These are phyloP conservation scores for Parastagonospora nodorum DNA, from an alignment of 2,329 filamentous ascomycete species.

Conservation along the genomic window DNA sequence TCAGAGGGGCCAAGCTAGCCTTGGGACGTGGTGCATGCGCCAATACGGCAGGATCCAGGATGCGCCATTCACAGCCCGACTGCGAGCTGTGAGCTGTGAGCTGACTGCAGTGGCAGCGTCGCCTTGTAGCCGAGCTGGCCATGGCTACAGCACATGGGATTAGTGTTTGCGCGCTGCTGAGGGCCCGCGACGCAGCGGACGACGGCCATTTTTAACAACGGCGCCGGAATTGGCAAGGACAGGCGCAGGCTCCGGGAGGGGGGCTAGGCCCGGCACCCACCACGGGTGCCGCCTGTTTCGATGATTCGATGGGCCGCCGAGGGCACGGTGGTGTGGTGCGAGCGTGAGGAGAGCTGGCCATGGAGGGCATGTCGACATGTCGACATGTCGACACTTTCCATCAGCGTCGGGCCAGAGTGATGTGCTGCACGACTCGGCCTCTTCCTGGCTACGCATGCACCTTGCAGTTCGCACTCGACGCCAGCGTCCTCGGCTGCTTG, in stretches of 20 bases:
- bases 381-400: too few species aligned
- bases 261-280: neutral
- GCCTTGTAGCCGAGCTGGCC: too few species aligned
- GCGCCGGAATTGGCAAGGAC: neutral
- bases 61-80: too few species aligned
- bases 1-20: constrained; percentile 1
- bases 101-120: neutral
- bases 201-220: neutral
- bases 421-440: neutral
- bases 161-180: too few species aligned
- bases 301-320: neutral
- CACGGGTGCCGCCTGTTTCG: neutral
- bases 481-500: neutral
- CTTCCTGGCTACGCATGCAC: constrained; percentile 1
- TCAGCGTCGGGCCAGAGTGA: neutral
- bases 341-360: neutral
- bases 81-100: too few species aligned
- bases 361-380: neutral
- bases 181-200: too few species aligned
- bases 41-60: too few species aligned
- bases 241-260: neutral
- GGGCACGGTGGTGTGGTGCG: too few species aligned
- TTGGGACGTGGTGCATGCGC: neutral
- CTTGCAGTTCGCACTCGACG: neutral
- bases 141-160: too few species aligned